A percentile compares a stretch with the other conserved stretches of the same genome.
Evolutionary conservation across 352 stramenopile genomes (phyloP).

Genomic region (Aphanomyces stellatus): DNA sequence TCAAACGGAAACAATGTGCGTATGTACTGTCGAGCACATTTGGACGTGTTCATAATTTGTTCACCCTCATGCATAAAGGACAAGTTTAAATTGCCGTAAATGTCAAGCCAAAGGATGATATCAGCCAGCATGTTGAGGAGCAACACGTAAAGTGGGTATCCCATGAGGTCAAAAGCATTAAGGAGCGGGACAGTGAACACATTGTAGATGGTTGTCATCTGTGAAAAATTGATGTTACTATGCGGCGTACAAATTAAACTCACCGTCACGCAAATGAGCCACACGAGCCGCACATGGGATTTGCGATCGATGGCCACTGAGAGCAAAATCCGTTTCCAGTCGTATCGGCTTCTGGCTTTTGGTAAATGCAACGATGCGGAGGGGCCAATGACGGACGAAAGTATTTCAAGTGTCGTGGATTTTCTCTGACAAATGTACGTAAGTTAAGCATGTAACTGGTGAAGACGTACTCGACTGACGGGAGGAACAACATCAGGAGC

Average conservation of each 20-base stretch:
- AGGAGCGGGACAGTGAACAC: slow-evolving; percentile 10
- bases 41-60: slow-evolving; percentile 12
- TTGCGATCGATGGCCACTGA: slow-evolving; percentile 7
- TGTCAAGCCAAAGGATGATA: slow-evolving; percentile 12
- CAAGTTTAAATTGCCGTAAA: slow-evolving; percentile 21
- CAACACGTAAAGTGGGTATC: not conserved
- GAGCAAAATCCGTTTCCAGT: slow-evolving; percentile 12
- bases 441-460: too few species aligned
- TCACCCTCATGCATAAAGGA: slow-evolving; percentile 12
- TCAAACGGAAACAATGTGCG: slow-evolving; percentile 10
- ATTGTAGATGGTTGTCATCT: slow-evolving; percentile 10
- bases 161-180: slow-evolving; percentile 13
- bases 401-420: too few species aligned
- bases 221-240: not conserved
- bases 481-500: too few species aligned
- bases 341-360: not conserved
- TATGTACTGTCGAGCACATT: slow-evolving; percentile 11
- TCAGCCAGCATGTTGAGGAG: slow-evolving; percentile 9
- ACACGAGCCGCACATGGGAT: not conserved
- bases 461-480: too few species aligned
- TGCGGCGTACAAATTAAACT: not conserved
- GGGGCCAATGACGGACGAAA: too few species aligned
- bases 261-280: slow-evolving; percentile 10
- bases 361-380: too few species aligned
- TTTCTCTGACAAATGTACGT: too few species aligned